A percentile compares a stretch with the other conserved stretches of the same genome.
Conservation (phyloP, 768 basidiomycete genomes). For the Xerocomus brunneocitrinus region DNA sequence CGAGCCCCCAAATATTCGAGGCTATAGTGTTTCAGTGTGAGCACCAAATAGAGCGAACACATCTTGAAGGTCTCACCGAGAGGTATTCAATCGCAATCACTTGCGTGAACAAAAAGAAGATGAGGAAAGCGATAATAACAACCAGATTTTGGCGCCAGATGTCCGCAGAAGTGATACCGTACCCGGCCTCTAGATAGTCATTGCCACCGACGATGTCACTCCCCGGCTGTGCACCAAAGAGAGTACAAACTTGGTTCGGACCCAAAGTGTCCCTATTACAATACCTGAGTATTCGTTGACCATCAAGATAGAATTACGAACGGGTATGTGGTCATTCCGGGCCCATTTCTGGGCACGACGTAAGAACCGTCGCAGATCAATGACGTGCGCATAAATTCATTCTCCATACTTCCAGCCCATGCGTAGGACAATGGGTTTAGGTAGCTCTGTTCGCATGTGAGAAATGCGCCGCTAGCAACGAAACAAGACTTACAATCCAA, state of each 20-base stretch:
- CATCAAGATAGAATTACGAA: slow-evolving; percentile 29
- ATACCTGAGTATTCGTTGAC: slow-evolving; percentile 8
- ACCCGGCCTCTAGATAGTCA: slow-evolving; percentile 58
- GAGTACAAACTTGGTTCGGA: slow-evolving; percentile 73
- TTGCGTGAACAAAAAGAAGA: slow-evolving; percentile 68
- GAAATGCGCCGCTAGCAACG: background rate
- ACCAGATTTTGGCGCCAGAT: slow-evolving; percentile 67
- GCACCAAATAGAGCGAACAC: background rate
- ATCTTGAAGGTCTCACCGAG: slow-evolving; percentile 37
- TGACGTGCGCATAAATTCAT: slow-evolving; percentile 72
- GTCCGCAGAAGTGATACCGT: slow-evolving; percentile 43
- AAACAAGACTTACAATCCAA: slow-evolving; percentile 60
- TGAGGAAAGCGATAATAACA: slow-evolving; percentile 65
- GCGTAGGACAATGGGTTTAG: slow-evolving; percentile 74
- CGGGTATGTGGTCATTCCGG: slow-evolving; percentile 57
- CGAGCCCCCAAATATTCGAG: slow-evolving; percentile 33
- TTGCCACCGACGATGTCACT: slow-evolving; percentile 51
- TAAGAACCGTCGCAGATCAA: slow-evolving; percentile 62
- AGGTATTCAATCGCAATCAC: slow-evolving; percentile 62
- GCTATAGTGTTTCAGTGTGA: slow-evolving; percentile 19
- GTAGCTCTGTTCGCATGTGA: slow-evolving; percentile 49
- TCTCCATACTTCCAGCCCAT: slow-evolving; percentile 77
- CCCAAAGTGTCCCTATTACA: slow-evolving; percentile 45
- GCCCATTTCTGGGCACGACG: slow-evolving; percentile 61
- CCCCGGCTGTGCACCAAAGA: slow-evolving; percentile 62